phyloP scores from a whole-genome alignment of 768 basidiomycete species.

The Leccinum obscurum region DNA sequence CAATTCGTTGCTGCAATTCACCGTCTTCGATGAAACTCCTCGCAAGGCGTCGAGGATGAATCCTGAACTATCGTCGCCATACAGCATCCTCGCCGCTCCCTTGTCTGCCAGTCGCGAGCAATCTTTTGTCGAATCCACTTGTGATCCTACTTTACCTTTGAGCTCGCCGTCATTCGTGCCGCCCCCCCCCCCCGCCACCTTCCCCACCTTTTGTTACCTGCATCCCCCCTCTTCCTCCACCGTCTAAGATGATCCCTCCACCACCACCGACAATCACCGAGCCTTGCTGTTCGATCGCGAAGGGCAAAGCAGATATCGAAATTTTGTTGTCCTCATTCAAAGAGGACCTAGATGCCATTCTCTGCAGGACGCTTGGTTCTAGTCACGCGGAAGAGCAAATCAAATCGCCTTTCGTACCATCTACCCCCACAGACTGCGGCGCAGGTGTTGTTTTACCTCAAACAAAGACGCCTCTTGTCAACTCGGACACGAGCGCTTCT shows the following conservation, averaged over 20 bases:
- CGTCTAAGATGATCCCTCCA: constrained; percentile 1
- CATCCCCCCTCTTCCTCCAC: constrained; percentile 19
- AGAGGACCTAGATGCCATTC: constrained; percentile 48
- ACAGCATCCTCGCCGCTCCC: constrained; percentile 1
- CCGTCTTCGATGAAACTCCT: constrained; percentile 52
- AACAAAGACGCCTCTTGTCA: not conserved
- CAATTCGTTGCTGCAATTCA: constrained; percentile 62
- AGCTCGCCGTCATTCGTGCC: not conserved
- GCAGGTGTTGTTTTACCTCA: not conserved
- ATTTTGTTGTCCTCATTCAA: constrained; percentile 52
- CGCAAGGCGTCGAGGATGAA: constrained; percentile 34
- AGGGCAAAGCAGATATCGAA: constrained; percentile 51
- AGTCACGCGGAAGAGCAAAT: constrained; percentile 3
- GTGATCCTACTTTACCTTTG: not conserved
- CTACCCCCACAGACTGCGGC: not conserved
- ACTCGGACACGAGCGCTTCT: not conserved
- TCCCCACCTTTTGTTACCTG: constrained; percentile 15
- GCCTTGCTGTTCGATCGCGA: constrained; percentile 45
- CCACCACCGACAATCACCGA: constrained; percentile 4
- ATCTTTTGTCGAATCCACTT: constrained; percentile 1
- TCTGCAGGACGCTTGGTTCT: constrained; percentile 39
- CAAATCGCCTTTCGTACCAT: not conserved
- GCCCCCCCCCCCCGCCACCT: constrained; percentile 30
- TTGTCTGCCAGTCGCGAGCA: not conserved
- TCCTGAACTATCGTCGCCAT: constrained; percentile 8